Evolutionary conservation across 2,329 filamentous ascomycete genomes (phyloP), one percentile per base, ranked within the genome.

Genomic region (Xylariaceae sp.): DNA sequence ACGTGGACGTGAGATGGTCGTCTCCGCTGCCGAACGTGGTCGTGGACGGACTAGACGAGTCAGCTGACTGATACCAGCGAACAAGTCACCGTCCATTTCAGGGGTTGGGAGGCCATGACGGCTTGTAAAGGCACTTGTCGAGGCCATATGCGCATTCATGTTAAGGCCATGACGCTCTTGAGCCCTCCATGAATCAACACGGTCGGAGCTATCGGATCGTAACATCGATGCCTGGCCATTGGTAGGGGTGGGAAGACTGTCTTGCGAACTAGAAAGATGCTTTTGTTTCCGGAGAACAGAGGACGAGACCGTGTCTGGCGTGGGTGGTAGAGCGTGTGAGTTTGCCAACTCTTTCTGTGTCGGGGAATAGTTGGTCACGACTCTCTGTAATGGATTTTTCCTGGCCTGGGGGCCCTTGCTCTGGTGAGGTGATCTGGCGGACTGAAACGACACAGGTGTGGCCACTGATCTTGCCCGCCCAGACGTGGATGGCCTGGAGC

Each of bases 291-390:
- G 56, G 34, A 82, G 65, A 0, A 76, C 78, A 2, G 75, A 74
- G 2, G 75, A 79, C 1, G 78, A 79, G 17, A 80, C 76, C 0
- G 79, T 82, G 52, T 82, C 78, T 0, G 79, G 79, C 0, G 79
- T 82, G 0, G 79, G 79, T 8, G 79, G 79, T 2, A 81, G 63
- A 16, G 62, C 63, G 16, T 73, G 69, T 5, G 71, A 67, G 42
- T 70, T 65, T 2, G 40, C 70, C 48, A 55, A 67, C 63, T 67
- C 71, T 50, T 63, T 63, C 5, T 65, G 49, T 56, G 67, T 48
- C n/a, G n/a, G n/a, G 45, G 66, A 57, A n/a, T 67, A 67, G 22
- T 76, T 72, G 0, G 76, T 79, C 22, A 72, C 56, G 6, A 80
- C 76, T 34, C 64, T 70, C 8, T 75, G 68, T 11, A 78, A 53